Percentiles rank a stretch among this genome's conserved stretches.
These are phyloP conservation scores for Trichocomaceae sp. DNA, from an alignment of 2,329 filamentous ascomycete species.

Conservation along the genomic window DNA sequence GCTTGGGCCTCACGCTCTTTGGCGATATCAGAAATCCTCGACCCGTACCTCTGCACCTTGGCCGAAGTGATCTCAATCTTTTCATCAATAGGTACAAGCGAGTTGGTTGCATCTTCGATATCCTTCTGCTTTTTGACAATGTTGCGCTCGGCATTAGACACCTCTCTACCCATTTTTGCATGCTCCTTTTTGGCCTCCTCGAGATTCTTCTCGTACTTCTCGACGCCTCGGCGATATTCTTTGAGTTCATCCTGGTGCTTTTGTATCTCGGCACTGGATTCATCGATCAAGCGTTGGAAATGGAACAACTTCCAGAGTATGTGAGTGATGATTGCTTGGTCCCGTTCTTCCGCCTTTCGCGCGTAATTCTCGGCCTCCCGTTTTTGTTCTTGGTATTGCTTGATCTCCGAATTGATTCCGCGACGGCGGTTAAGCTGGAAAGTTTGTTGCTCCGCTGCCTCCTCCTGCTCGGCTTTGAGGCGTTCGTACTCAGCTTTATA, in stretches of 20 bases:
- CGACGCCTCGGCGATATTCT: conserved; percentile 80
- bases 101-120: conserved; percentile 79
- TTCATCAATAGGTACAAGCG: conserved; percentile 81
- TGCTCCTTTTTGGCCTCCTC: conserved; percentile 82
- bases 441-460: conserved; percentile 79
- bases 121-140: conserved; percentile 82
- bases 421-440: conserved; percentile 83
- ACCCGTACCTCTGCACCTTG: conserved; percentile 62
- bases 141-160: conserved; percentile 71
- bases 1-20: conserved; percentile 71
- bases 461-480: conserved; percentile 78
- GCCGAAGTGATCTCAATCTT: conserved; percentile 75
- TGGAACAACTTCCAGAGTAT: conserved; percentile 96
- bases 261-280: conserved; percentile 82
- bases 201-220: conserved; percentile 72
- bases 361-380: conserved; percentile 90
- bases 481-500: conserved; percentile 90
- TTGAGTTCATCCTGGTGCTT: conserved; percentile 92
- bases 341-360: conserved; percentile 80
- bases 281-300: conserved; percentile 87
- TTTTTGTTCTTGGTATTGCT: conserved; percentile 96
- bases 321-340: conserved; percentile 85
- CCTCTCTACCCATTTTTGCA: conserved; percentile 65
- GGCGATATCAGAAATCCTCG: conserved; percentile 61
- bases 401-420: conserved; percentile 95